These are phyloP conservation scores for Cicer arietinum DNA, from an alignment of 306 rosid genomes.

Conservation along the genomic window DNA sequence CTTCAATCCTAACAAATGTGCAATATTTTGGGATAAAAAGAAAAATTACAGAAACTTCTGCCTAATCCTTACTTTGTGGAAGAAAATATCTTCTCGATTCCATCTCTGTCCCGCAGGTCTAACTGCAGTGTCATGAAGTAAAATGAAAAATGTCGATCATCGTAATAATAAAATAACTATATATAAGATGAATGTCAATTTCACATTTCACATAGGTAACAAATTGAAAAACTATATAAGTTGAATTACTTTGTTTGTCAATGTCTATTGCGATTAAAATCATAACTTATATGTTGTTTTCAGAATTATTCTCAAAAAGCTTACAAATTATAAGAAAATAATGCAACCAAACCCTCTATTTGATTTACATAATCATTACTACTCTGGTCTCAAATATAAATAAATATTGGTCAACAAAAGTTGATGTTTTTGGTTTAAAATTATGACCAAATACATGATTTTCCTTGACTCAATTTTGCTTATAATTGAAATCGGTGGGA, in stretches of 20 bases:
- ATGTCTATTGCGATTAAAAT: not conserved
- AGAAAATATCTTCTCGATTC: constrained; percentile 69
- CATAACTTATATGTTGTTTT: not conserved
- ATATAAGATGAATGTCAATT: not conserved
- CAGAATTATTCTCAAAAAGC: not conserved
- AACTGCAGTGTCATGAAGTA: constrained; percentile 56
- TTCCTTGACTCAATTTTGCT: too few species aligned
- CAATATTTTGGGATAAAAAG: not conserved
- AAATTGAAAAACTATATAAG: not conserved
- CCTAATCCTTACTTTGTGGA: constrained; percentile 62
- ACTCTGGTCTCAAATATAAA: too few species aligned
- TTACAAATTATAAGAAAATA: not conserved
- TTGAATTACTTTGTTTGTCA: constrained; percentile 2
- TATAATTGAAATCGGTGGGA: too few species aligned
- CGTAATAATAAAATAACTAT: constrained; percentile 7
- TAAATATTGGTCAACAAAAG: too few species aligned
- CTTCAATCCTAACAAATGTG: not conserved
- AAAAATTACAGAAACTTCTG: constrained; percentile 18
- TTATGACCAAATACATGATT: too few species aligned
- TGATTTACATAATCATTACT: not conserved
- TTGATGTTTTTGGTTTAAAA: too few species aligned
- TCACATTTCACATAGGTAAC: not conserved
- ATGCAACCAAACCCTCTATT: not conserved
- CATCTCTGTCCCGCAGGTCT: constrained; percentile 81
- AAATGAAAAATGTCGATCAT: constrained; percentile 26